Percentiles rank a stretch among this genome's conserved stretches.
These are phyloP conservation scores for Conoideocrella luteorostrata DNA, from an alignment of 2,329 filamentous ascomycete species.

Conservation along the genomic window DNA sequence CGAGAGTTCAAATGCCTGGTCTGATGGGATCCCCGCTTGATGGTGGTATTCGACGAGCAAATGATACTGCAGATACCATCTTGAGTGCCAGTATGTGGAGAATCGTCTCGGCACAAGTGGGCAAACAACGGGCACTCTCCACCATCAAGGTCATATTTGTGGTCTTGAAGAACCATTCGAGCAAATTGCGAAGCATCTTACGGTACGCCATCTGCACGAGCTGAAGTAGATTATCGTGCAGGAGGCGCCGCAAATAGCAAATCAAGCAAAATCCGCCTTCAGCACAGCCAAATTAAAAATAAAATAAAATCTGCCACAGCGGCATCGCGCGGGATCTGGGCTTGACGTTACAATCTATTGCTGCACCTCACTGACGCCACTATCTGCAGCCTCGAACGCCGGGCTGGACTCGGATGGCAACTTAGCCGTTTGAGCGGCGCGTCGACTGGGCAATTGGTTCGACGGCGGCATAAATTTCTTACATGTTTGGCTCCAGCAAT, in stretches of 20 bases:
- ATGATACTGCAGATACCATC: too few species aligned
- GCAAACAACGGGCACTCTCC: neutral
- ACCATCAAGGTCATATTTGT: too few species aligned
- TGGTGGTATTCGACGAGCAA: neutral
- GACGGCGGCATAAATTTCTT: too few species aligned
- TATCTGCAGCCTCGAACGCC: neutral
- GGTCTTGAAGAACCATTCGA: neutral
- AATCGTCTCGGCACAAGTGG: too few species aligned
- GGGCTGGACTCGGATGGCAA: neutral
- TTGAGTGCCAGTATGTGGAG: too few species aligned
- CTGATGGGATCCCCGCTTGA: neutral
- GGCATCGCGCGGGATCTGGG: neutral
- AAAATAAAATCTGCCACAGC: too few species aligned
- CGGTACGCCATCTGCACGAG: neutral
- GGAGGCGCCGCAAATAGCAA: neutral
- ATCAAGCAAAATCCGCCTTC: neutral
- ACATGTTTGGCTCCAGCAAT: too few species aligned
- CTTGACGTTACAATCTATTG: neutral
- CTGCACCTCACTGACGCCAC: neutral
- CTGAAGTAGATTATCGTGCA: too few species aligned
- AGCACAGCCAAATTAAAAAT: neutral
- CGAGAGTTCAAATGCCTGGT: too few species aligned
- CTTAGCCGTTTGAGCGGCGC: neutral
- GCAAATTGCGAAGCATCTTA: neutral
- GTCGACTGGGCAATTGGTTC: too few species aligned